These are phyloP conservation scores for Ceriops tagal DNA, from an alignment of 345 rosid species.

Conservation along the genomic window DNA sequence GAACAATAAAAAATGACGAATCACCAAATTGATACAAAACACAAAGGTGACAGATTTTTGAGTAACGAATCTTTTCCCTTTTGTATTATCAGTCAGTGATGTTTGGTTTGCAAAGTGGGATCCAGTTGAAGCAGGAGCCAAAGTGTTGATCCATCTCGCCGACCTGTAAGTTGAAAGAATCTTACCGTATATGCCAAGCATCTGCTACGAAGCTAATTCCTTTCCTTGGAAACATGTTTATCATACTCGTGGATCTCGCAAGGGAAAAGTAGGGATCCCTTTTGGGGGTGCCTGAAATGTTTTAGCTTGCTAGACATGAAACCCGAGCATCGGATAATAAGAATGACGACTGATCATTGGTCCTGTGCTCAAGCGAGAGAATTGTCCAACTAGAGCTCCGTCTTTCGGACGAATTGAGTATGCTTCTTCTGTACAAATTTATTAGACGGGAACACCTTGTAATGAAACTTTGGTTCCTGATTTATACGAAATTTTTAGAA, in stretches of 20 bases:
- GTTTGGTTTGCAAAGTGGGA: conserved; percentile 44
- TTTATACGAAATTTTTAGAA: conserved; percentile 17
- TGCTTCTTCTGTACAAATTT: conserved; percentile 38
- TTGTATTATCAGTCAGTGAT: conserved; percentile 46
- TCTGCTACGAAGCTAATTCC: conserved; percentile 33
- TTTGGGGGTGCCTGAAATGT: conserved; percentile 17
- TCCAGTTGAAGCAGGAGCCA: conserved; percentile 84
- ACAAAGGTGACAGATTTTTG: no score
- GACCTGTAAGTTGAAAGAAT: conserved; percentile 31
- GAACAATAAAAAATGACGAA: no score
- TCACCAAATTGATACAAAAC: no score
- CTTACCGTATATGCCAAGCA: conserved; percentile 42
- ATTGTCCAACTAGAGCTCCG: conserved; percentile 23
- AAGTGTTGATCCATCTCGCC: conserved; percentile 54
- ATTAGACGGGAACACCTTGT: conserved; percentile 11
- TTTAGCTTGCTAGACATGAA: conserved; percentile 13
- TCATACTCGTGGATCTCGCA: conserved; percentile 26
- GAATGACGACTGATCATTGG: conserved; percentile 10
- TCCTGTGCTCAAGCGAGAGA: conserved; percentile 19
- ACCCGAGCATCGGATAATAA: conserved; percentile 30
- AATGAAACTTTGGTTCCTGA: conserved; percentile 31
- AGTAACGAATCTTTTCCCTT: conserved; percentile 3
- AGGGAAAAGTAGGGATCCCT: conserved; percentile 3
- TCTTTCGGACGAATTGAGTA: conserved; percentile 27
- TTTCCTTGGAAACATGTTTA: conserved; percentile 16